Evolutionary conservation across 2,329 filamentous ascomycete genomes (phyloP), one percentile per base, ranked within the genome.

Genomic region (Bimuria novae-zelandiae): DNA sequence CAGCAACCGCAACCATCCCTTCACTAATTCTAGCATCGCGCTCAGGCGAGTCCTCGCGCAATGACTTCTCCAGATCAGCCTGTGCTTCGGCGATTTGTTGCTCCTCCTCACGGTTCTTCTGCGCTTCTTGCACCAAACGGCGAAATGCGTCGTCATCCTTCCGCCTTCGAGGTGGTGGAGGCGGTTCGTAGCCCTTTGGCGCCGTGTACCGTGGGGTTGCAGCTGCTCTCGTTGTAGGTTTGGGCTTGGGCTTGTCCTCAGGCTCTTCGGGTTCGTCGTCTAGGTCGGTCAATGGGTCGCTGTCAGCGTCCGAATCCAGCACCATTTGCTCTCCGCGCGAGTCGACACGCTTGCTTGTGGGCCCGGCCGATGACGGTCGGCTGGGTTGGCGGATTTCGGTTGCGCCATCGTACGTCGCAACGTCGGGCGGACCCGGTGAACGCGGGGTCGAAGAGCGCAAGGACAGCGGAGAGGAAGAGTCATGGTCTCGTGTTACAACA

Each of bases 291-390:
- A 72, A 51, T 7, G 62, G 68, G 23, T 80, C 81, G 16, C 82
- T 82, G n/a, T 89, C 88, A 8, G 88, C 87, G 64, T 92, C 89
- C 0, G 89, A 92, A 49, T 84, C 86, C 40, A 80, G 80, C 21
- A 92, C 77, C 2, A 74, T 59, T 8, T 63, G 60, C 47, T 70
- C 69, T 2, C 83, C 83, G 61, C 81, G 76, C 52, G 77, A 88
- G 50, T 87, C 76, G 11, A 84, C 52, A 14, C 76, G 69, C 73
- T 62, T 84, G 77, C 69, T 84, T 59, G 55, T 33, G 35, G 59
- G 64, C 22, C 58, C 58, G 4, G 69, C 69, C 3, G 63, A 62
- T 30, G 69, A 68, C 10, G 68, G 69, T 10, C 61, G 51, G 16
- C 39, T 50, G 3, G 16, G 72, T 14, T 36, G 45, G 27, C 46